Evolutionary conservation across 192 early-diverging fungal genomes (phyloP).

Genomic region (Dimargaris verticillata): DNA sequence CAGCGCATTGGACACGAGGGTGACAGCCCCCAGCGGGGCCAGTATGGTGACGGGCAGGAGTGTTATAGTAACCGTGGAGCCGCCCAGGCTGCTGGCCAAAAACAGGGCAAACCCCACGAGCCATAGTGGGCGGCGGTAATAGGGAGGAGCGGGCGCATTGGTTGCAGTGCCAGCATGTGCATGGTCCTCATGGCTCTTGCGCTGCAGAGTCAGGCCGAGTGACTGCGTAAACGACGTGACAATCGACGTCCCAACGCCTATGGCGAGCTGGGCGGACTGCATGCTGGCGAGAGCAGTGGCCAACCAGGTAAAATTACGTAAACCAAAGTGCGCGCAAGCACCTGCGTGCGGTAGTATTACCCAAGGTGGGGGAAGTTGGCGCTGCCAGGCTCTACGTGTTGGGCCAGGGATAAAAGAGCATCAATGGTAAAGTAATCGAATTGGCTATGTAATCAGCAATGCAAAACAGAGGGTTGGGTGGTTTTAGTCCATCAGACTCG

Average conservation of each 20-base stretch:
- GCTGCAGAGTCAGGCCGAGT: constrained; percentile 56
- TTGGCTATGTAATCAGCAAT: too few species aligned
- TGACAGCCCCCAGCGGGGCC: constrained; percentile 57
- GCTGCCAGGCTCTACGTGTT: too few species aligned
- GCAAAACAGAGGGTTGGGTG: too few species aligned
- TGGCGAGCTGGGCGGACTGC: constrained; percentile 15
- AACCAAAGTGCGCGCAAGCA: too few species aligned
- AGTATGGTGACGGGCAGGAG: constrained; percentile 61
- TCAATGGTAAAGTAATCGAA: too few species aligned
- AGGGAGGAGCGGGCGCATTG: constrained; percentile 14
- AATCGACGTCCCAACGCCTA: constrained; percentile 43
- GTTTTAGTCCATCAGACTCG: too few species aligned
- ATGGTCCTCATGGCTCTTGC: constrained; percentile 44
- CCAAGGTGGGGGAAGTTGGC: too few species aligned
- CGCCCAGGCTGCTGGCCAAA: constrained; percentile 48
- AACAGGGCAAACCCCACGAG: constrained; percentile 45
- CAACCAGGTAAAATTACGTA: too few species aligned
- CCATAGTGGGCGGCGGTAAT: constrained; percentile 42
- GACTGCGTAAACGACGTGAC: constrained; percentile 53
- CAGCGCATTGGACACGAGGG: constrained; percentile 57
- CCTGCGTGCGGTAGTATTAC: too few species aligned
- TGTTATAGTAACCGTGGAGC: constrained; percentile 54
- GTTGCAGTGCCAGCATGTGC: constrained; percentile 10
- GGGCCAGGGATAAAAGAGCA: too few species aligned
- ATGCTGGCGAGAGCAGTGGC: not conserved